Percentiles rank a stretch among this genome's conserved stretches.
These are phyloP conservation scores for Picea mariana DNA, from an alignment of 83 land plant species.

Conservation along the genomic window DNA sequence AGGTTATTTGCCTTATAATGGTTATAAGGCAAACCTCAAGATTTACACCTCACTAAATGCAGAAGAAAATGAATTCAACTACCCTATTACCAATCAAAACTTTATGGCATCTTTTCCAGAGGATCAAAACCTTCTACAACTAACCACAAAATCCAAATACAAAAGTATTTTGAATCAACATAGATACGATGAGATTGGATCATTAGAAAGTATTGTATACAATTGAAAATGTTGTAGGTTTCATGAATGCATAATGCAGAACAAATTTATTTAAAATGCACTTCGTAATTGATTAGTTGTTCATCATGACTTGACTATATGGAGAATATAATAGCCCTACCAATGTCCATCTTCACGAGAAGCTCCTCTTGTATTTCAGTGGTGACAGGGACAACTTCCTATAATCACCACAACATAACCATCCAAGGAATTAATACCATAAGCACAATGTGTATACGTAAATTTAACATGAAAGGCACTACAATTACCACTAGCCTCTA, in stretches of 20 bases:
- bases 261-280: not conserved
- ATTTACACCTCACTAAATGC: not conserved
- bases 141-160: not conserved
- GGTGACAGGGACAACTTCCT: conserved; percentile 93
- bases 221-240: not conserved
- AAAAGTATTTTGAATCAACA: not conserved
- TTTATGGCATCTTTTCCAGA: not conserved
- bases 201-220: not conserved
- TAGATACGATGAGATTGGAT: not conserved
- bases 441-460: too few relatives aligned
- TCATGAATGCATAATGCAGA: not conserved
- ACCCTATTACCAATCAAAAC: not conserved
- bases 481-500: too few relatives aligned
- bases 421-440: not conserved
- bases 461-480: too few relatives aligned
- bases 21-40: conserved; percentile 2
- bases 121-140: not conserved
- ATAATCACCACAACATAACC: conserved; percentile 10
- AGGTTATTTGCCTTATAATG: not conserved
- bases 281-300: too few relatives aligned
- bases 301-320: not conserved
- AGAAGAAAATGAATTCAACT: not conserved
- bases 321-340: conserved; percentile 36
- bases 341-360: conserved; percentile 82
- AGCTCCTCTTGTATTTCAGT: conserved; percentile 94